These are phyloP conservation scores for Talaromyces stipitatus DNA, from an alignment of 495 filamentous ascomycete species.

Conservation along the genomic window DNA sequence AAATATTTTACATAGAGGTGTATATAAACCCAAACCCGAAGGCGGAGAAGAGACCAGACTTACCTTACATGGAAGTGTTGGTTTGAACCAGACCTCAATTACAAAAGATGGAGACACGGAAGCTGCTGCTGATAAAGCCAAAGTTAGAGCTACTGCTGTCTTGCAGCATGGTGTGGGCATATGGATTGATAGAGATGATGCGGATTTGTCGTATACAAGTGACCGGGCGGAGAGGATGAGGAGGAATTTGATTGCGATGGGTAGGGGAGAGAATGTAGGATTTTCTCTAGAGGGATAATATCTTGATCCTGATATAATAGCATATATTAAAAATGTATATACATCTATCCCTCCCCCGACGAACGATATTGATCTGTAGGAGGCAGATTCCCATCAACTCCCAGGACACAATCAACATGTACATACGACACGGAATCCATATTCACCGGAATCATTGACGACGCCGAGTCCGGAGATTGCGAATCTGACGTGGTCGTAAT, in stretches of 20 bases:
- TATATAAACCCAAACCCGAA: conserved; percentile 45
- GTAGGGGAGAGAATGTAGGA: conserved; percentile 51
- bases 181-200: conserved; percentile 56
- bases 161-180: conserved; percentile 77
- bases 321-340: background rate
- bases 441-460: background rate
- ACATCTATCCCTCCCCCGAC: background rate
- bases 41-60: conserved; percentile 48
- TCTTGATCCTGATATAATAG: background rate
- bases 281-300: conserved; percentile 18
- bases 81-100: conserved; percentile 35
- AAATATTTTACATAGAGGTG: conserved; percentile 75
- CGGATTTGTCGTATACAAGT: conserved; percentile 42
- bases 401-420: background rate
- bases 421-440: background rate
- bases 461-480: background rate
- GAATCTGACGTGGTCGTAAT: background rate
- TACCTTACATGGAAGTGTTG: conserved; percentile 79
- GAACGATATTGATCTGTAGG: background rate
- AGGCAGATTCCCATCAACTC: background rate
- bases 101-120: background rate
- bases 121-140: conserved; percentile 13
- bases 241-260: conserved; percentile 52
- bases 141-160: conserved; percentile 62
- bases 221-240: conserved; percentile 43